Evolutionary conservation across 2,329 filamentous ascomycete species (phyloP), one percentile per base, ranked within the genome.

Genomic region (Trichoderma atrobrunneum): DNA sequence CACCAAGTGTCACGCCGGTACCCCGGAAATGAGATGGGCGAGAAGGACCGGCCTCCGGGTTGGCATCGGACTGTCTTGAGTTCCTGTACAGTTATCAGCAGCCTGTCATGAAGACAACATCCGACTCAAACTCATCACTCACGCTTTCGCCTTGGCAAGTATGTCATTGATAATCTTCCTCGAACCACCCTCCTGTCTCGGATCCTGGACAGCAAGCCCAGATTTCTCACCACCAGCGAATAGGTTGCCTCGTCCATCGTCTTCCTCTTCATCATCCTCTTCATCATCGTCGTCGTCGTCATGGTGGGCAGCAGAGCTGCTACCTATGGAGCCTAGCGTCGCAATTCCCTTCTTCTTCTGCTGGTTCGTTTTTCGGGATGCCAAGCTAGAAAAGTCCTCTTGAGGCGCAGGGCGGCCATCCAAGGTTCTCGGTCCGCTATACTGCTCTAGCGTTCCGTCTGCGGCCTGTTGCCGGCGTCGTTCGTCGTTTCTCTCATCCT

Each of bases 151-250:
- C 78, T 91, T 90, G 76, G 88, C 86, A 11, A 92, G 80, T 72
- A 92, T 89, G 73, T 91, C 89, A 70, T 86, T 87, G 75, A 92
- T 87, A 72, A 91, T 83, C 75, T 85, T 87, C 77, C 84, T 84
- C 0, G 87, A 83, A 54, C 87, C 86, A 3, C 80, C 80, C 12
- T 86, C 82, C 57, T 81, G 81, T 5, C 79, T 78, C 1, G 90
- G 90, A 76, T 92, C 90, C 77, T 92, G 89, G 28, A 92, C 88
- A 26, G 90, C 90, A 60, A 92, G 81, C 0, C 89, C 90, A 34
- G 93, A 95, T 86, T 96, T 96, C 82, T 95, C 93, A 39, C 93
- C 93, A 66, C 93, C 93, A 24, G 93, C 91, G 80, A 95, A 96
- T 74, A 95, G 84, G 78, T 96, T 92, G 73, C 90, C 84, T 7